These are phyloP conservation scores for Oryza meridionalis DNA, from an alignment of 176 grass and related monocot genomes.

Conservation along the genomic window DNA sequence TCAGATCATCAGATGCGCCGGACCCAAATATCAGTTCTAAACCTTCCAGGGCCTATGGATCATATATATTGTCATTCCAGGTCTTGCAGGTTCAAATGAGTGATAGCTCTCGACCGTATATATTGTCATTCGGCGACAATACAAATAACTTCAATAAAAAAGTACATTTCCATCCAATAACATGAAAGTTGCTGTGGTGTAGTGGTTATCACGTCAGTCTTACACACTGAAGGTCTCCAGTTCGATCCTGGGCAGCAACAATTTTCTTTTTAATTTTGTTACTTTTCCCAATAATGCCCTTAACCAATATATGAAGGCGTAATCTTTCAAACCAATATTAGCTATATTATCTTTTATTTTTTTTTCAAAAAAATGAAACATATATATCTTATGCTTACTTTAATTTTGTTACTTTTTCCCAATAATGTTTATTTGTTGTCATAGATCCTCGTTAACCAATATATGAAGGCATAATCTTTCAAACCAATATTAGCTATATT, in stretches of 20 bases:
- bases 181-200: slow-evolving; percentile 68
- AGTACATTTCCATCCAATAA: fast-evolving
- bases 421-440: too few relatives aligned
- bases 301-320: too few relatives aligned
- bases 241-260: slow-evolving; percentile 88
- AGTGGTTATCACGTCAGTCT: slow-evolving; percentile 99
- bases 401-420: not conserved
- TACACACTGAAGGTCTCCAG: slow-evolving; percentile 98
- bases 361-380: not conserved
- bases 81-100: not conserved
- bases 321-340: too few relatives aligned
- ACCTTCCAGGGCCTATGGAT: not conserved
- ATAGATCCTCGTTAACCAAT: too few relatives aligned
- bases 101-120: not conserved
- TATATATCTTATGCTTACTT: not conserved
- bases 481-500: too few relatives aligned
- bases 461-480: too few relatives aligned
- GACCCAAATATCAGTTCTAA: not conserved
- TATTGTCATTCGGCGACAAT: too few relatives aligned
- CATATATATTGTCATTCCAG: too few relatives aligned
- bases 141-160: too few relatives aligned
- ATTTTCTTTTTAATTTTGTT: too few relatives aligned
- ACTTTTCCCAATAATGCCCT: not conserved
- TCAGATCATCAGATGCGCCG: not conserved
- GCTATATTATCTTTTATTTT: too few relatives aligned